A percentile compares a stretch with the other conserved stretches of the same genome.
phyloP scores from a whole-genome alignment of 2,329 filamentous ascomycete species.

The Chrysoporthe cubensis region DNA sequence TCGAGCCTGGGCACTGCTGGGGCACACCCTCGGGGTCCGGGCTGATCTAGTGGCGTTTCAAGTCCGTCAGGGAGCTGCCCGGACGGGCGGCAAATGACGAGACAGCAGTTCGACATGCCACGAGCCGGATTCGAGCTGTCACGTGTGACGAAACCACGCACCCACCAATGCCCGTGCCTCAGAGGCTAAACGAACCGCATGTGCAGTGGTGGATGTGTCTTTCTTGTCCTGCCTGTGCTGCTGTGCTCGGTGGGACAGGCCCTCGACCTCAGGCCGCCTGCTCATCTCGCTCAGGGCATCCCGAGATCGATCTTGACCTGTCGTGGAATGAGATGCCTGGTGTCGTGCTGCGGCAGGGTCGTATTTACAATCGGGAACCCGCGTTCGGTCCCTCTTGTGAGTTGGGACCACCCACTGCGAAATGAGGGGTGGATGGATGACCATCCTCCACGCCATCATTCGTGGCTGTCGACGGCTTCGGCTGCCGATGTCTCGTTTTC shows the following conservation, averaged over 20 bases:
- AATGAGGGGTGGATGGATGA: background rate
- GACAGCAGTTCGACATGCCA: background rate
- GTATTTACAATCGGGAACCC: no score
- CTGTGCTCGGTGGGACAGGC: constrained; percentile 3
- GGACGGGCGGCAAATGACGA: background rate
- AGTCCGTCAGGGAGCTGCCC: background rate
- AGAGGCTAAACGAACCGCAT: background rate
- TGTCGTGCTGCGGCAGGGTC: no score
- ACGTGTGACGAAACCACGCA: constrained; percentile 10
- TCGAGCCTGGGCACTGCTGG: no score
- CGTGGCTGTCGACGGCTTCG: background rate
- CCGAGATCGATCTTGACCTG: constrained; percentile 1
- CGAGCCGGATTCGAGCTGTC: background rate
- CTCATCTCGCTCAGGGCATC: background rate
- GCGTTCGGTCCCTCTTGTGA: background rate
- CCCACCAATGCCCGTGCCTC: background rate
- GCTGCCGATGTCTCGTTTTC: background rate
- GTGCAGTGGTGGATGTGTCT: background rate
- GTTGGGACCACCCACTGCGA: background rate
- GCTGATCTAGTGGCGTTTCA: constrained; percentile 12
- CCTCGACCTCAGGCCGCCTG: background rate
- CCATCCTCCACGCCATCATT: background rate
- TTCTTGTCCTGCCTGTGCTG: background rate
- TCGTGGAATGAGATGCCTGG: background rate
- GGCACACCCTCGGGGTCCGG: background rate